A percentile compares a stretch with the other conserved stretches of the same genome.
Evolutionary conservation across 768 basidiomycete genomes (phyloP).

Genomic region (Guyanaporus albipodus): DNA sequence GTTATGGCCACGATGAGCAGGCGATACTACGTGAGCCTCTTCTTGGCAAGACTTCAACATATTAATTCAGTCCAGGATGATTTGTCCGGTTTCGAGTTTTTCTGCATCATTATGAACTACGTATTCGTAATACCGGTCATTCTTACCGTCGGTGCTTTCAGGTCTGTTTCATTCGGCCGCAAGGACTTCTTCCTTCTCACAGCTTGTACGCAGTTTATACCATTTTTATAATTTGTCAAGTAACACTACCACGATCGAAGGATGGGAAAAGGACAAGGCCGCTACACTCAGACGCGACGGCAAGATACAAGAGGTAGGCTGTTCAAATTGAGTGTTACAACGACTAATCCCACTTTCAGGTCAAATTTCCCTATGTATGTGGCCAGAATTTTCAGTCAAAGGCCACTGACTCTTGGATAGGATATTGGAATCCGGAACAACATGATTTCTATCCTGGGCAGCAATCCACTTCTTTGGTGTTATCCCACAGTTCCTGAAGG

Average conservation of each 20-base stretch:
- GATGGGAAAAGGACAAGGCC: constrained; percentile 96
- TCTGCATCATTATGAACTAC: constrained; percentile 88
- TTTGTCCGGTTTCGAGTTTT: constrained; percentile 61
- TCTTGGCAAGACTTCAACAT: neutral
- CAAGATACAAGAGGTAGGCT: constrained; percentile 70
- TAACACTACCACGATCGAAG: constrained; percentile 95
- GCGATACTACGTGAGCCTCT: constrained; percentile 56
- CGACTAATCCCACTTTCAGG: constrained; percentile 35
- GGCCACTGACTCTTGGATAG: constrained; percentile 38
- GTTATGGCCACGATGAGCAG: constrained; percentile 45
- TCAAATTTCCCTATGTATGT: constrained; percentile 91
- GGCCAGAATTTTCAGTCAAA: neutral
- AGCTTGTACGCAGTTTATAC: constrained; percentile 58
- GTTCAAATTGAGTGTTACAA: neutral
- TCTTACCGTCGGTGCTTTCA: constrained; percentile 86
- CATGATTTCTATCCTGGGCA: constrained; percentile 72
- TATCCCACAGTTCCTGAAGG: constrained; percentile 68
- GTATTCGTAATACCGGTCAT: constrained; percentile 82
- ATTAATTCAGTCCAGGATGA: constrained; percentile 50
- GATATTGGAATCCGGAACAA: constrained; percentile 76
- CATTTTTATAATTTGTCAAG: constrained; percentile 73
- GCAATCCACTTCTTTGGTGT: constrained; percentile 76
- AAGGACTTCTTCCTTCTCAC: constrained; percentile 15
- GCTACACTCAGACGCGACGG: constrained; percentile 81
- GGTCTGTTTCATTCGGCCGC: constrained; percentile 39